A percentile compares a stretch with the other conserved stretches of the same genome.
Conservation (phyloP, 495 filamentous ascomycete genomes). For the Aspergillus leporis region DNA sequence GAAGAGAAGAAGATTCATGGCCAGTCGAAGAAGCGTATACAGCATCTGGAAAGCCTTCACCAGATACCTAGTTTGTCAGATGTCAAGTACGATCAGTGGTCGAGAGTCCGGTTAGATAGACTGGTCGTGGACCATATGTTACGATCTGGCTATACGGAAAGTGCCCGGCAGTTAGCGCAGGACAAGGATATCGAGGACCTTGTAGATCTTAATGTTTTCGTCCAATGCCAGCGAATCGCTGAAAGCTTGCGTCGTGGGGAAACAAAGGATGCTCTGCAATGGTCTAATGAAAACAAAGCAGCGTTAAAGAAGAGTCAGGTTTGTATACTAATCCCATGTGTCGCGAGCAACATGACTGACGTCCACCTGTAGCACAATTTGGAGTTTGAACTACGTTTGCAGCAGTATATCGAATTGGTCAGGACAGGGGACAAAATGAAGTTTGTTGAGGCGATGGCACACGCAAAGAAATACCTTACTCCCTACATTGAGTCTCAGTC, state of each 20-base stretch:
- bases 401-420: constrained; percentile 92
- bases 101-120: constrained; percentile 73
- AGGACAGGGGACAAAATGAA: constrained; percentile 60
- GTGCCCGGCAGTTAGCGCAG: constrained; percentile 69
- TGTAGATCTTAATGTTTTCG: constrained; percentile 88
- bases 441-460: constrained; percentile 70
- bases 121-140: constrained; percentile 89
- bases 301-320: constrained; percentile 82
- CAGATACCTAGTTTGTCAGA: constrained; percentile 80
- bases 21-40: constrained; percentile 72
- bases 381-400: constrained; percentile 91
- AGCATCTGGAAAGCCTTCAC: constrained; percentile 78
- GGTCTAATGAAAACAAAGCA: constrained; percentile 91
- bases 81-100: constrained; percentile 93
- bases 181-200: constrained; percentile 74
- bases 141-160: constrained; percentile 76
- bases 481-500: constrained; percentile 67
- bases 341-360: constrained; percentile 26
- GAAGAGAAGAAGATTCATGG: constrained; percentile 74
- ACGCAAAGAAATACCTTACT: constrained; percentile 78
- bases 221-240: constrained; percentile 74
- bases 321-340: constrained; percentile 25
- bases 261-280: constrained; percentile 75
- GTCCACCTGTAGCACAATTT: constrained; percentile 68
- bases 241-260: constrained; percentile 68